phyloP scores from a whole-genome alignment of 768 basidiomycete genomes.

The Leccinum longicurvipes region DNA sequence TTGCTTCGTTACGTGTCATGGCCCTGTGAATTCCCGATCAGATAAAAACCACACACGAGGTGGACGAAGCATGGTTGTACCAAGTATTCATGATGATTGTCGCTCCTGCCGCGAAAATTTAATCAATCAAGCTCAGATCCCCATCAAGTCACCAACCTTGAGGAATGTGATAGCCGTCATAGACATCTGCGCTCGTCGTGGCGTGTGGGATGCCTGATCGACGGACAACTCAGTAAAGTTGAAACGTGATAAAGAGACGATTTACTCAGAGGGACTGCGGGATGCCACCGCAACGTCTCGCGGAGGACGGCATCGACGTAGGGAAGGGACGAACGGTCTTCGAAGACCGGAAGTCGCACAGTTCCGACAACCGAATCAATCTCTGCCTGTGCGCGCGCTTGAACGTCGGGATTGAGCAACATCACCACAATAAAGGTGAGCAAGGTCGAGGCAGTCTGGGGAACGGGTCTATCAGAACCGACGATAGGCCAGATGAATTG shows the following conservation, averaged over 20 bases:
- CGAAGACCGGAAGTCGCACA: conserved; percentile 31
- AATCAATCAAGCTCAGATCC: background rate
- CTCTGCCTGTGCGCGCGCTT: conserved; percentile 37
- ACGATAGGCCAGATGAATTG: background rate
- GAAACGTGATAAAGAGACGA: background rate
- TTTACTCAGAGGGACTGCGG: conserved; percentile 33
- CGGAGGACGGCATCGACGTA: conserved; percentile 30
- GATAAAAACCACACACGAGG: background rate
- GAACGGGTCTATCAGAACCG: background rate
- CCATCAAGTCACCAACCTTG: conserved; percentile 35
- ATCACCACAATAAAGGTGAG: conserved; percentile 35
- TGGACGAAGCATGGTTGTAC: conserved; percentile 1
- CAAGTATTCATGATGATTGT: conserved; percentile 31
- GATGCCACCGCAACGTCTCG: conserved; percentile 37
- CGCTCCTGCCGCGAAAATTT: conserved; percentile 14
- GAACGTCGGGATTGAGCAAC: conserved; percentile 36
- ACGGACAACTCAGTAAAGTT: background rate
- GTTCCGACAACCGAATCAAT: conserved; percentile 32
- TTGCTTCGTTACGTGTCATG: conserved; percentile 33
- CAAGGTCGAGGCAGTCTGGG: conserved; percentile 32
- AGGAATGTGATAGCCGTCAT: conserved; percentile 53
- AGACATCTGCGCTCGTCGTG: conserved; percentile 38
- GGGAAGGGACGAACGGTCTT: conserved; percentile 25
- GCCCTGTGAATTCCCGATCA: conserved; percentile 18
- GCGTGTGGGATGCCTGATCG: conserved; percentile 32